These are phyloP conservation scores for Saprolegnia parasitica DNA, from an alignment of 352 stramenopile species.

Conservation along the genomic window DNA sequence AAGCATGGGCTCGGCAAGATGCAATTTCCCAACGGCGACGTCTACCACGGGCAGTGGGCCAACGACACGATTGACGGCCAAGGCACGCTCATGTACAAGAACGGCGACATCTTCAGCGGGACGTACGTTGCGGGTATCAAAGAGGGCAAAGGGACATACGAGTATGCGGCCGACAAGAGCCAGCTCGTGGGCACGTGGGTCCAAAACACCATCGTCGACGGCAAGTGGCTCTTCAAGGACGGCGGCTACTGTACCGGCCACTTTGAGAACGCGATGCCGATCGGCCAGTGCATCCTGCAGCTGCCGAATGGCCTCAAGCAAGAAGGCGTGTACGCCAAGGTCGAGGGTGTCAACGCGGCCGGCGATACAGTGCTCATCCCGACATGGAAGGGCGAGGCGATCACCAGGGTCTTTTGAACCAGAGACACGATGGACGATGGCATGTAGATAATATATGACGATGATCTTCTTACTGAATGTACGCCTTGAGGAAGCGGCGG, in stretches of 20 bases:
- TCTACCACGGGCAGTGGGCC: conserved; percentile 87
- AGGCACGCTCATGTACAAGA: conserved; percentile 88
- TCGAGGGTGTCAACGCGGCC: conserved; percentile 38
- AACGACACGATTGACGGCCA: conserved; percentile 82
- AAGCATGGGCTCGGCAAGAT: conserved; percentile 89
- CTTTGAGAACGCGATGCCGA: conserved; percentile 84
- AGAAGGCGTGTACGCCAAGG: conserved; percentile 77
- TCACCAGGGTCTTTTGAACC: conserved; percentile 49
- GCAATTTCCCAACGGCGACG: conserved; percentile 86
- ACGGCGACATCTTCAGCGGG: conserved; percentile 89
- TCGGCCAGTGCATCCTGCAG: conserved; percentile 82
- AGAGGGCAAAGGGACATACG: conserved; percentile 83
- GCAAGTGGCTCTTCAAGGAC: conserved; percentile 90
- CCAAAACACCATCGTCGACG: conserved; percentile 80
- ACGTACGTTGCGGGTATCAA: conserved; percentile 78
- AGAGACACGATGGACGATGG: too few relatives aligned
- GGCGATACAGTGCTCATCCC: conserved; percentile 50
- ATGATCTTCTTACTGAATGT: conserved; percentile 61
- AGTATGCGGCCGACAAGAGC: conserved; percentile 78
- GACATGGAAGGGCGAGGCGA: conserved; percentile 66
- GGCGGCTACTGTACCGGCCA: conserved; percentile 72
- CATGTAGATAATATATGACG: background rate
- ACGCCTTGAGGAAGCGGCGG: conserved; percentile 98
- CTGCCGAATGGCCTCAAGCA: conserved; percentile 85
- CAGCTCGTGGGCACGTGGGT: conserved; percentile 83